A percentile compares a stretch with the other conserved stretches of the same genome.
Conservation (phyloP, 495 filamentous ascomycete species). For the Tuber brumale region DNA sequence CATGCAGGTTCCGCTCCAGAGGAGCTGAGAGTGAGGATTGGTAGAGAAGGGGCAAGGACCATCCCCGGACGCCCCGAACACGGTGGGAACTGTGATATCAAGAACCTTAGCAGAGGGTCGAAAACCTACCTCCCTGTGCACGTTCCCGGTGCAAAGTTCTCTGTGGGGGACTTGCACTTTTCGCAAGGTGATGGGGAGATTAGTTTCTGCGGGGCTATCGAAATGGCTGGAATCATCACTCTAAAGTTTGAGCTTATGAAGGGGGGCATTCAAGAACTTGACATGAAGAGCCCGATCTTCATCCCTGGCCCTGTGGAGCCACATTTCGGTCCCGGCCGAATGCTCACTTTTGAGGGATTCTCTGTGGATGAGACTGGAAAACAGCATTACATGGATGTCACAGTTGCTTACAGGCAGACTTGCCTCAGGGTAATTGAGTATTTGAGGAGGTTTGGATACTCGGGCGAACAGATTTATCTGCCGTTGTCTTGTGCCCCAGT, state of each 20-base stretch:
- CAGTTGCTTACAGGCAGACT: constrained; percentile 86
- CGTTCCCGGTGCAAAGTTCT: constrained; percentile 83
- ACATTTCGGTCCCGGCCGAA: constrained; percentile 76
- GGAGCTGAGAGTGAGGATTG: constrained; percentile 65
- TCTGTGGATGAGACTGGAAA: constrained; percentile 84
- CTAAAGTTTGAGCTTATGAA: constrained; percentile 87
- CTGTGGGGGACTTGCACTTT: constrained; percentile 88
- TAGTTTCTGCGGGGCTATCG: constrained; percentile 91
- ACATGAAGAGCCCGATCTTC: constrained; percentile 82
- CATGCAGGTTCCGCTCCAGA: constrained; percentile 64
- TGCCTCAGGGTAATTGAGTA: constrained; percentile 80
- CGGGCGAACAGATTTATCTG: constrained; percentile 79
- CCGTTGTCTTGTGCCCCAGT: constrained; percentile 82
- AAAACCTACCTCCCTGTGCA: constrained; percentile 87
- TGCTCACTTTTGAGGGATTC: constrained; percentile 92
- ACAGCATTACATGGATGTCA: constrained; percentile 90
- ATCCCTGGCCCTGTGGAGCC: constrained; percentile 87
- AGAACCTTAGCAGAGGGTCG: constrained; percentile 76
- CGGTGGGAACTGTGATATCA: constrained; percentile 66
- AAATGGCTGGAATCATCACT: constrained; percentile 92
- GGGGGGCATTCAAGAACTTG: constrained; percentile 66
- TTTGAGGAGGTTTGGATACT: constrained; percentile 68
- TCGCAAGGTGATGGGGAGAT: constrained; percentile 90
- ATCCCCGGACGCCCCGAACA: constrained; percentile 71
- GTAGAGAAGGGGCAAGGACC: constrained; percentile 77